Evolutionary conservation across 1,139 yeast species (phyloP).

Genomic region (Yamadazyma triangularis): DNA sequence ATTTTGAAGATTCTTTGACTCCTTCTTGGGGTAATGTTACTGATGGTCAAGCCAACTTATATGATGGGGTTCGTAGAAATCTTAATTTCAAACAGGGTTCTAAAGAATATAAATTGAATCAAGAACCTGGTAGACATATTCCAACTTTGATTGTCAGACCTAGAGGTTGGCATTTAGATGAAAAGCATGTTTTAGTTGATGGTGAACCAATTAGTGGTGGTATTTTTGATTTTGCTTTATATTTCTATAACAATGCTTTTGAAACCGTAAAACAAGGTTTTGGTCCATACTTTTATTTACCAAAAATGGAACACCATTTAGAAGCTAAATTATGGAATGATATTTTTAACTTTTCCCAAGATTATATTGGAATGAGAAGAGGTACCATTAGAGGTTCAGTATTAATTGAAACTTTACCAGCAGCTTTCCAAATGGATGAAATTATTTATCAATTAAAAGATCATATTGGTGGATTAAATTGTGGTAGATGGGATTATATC

Average conservation of each 20-base stretch:
- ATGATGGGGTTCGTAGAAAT: slow-evolving; percentile 76
- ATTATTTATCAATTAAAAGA: slow-evolving; percentile 71
- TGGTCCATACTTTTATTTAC: slow-evolving; percentile 76
- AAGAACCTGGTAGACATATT: slow-evolving; percentile 49
- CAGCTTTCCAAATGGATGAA: slow-evolving; percentile 80
- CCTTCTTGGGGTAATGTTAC: slow-evolving; percentile 93
- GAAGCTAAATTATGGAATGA: slow-evolving; percentile 82
- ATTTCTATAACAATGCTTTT: slow-evolving; percentile 69
- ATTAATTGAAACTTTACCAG: slow-evolving; percentile 70
- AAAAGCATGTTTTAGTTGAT: slow-evolving; percentile 67
- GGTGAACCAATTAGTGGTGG: slow-evolving; percentile 75
- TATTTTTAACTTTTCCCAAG: slow-evolving; percentile 66
- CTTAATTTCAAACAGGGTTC: slow-evolving; percentile 54
- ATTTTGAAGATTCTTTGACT: slow-evolving; percentile 90
- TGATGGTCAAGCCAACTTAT: slow-evolving; percentile 86
- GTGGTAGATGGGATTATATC: slow-evolving; percentile 83
- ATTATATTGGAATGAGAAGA: slow-evolving; percentile 58
- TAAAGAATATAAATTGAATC: slow-evolving; percentile 58
- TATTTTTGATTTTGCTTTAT: slow-evolving; percentile 72
- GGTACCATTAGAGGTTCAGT: slow-evolving; percentile 81
- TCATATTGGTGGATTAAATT: slow-evolving; percentile 73
- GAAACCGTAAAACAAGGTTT: slow-evolving; percentile 57
- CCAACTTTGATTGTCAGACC: slow-evolving; percentile 83
- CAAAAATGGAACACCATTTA: slow-evolving; percentile 76
- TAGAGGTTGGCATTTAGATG: slow-evolving; percentile 82